phyloP scores from a whole-genome alignment of 768 basidiomycete species.

The Kwoniella sp. region DNA sequence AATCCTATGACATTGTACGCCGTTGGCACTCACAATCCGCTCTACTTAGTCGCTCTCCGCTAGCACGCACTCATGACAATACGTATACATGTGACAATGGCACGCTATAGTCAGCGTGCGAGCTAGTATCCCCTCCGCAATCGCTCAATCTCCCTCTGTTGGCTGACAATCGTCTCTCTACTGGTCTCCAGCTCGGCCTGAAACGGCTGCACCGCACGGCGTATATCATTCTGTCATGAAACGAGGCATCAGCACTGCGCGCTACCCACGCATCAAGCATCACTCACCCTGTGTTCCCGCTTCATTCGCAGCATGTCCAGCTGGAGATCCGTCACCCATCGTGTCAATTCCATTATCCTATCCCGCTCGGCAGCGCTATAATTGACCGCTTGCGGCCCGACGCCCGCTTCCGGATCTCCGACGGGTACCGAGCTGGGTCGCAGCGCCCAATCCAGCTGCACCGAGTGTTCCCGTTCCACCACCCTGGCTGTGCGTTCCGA shows the following conservation, averaged over 20 bases:
- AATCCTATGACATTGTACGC: too few relatives aligned
- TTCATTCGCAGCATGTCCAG: conserved; percentile 31
- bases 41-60: too few relatives aligned
- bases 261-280: too few relatives aligned
- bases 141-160: conserved; percentile 28
- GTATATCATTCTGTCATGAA: conserved; percentile 22
- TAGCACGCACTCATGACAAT: too few relatives aligned
- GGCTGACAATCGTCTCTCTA: conserved; percentile 17
- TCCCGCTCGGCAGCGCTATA: too few relatives aligned
- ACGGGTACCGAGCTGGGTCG: neutral
- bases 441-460: conserved; percentile 23
- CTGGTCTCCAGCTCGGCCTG: conserved; percentile 13
- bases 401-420: too few relatives aligned
- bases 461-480: neutral
- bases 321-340: conserved; percentile 21
- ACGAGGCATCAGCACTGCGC: too few relatives aligned
- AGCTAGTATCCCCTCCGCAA: conserved; percentile 20
- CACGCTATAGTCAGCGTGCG: too few relatives aligned
- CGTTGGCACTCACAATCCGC: too few relatives aligned
- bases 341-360: conserved; percentile 13
- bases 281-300: conserved; percentile 18
- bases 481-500: neutral
- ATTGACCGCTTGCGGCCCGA: too few relatives aligned
- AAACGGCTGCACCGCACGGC: conserved; percentile 11
- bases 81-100: too few relatives aligned